Evolutionary conservation across 306 rosid species (phyloP), one percentile per base, ranked within the genome.

Genomic region (Prunus davidiana): DNA sequence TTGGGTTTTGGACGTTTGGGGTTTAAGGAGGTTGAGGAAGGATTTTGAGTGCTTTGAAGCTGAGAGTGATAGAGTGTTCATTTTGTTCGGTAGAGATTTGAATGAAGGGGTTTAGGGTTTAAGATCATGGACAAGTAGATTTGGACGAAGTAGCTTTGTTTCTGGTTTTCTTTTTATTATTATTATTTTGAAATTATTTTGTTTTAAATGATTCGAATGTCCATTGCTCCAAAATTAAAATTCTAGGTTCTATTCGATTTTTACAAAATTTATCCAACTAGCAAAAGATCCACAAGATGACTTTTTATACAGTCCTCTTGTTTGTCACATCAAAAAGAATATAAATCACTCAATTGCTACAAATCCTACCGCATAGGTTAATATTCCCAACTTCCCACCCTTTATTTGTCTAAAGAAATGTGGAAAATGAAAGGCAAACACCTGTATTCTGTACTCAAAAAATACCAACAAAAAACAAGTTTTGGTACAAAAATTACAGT

Each of bases 11-110:
- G 27, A 27, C 67, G 49, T n/a, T 27, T 57, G 25, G 61, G 50
- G 84, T 41, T 69, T 62, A 41, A 76, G 81, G 30, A 79, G 69
- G 82, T 54, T 66, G 80, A 69, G 74, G 51, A 73, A 73, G 30
- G 62, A 71, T 32, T 64, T 80, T 1, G 82, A 62, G 43, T 73
- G 85, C n/a, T 52, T 77, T 28, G 84, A 46, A 6, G 57, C 74
- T 6, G 72, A 76, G 43, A 70, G 77, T 8, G 68, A 63, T n/a
- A 50, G 49, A 8, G n/a, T 12, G 30, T 2, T 67, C 72, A 71
- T 83, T 73, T 61, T 67, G n/a, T 67, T 63, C 65, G 67, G 20
- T 1, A 12, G 74, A 19, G 18, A 16, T 61, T 71, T 8, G 51
- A n/a, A 69, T 0, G 56, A 6, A 1, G 61, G 14, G 16, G 56